Base-by-base conservation (phyloP, 768 basidiomycete species). In the Melanogaster broomeanus region DNA sequence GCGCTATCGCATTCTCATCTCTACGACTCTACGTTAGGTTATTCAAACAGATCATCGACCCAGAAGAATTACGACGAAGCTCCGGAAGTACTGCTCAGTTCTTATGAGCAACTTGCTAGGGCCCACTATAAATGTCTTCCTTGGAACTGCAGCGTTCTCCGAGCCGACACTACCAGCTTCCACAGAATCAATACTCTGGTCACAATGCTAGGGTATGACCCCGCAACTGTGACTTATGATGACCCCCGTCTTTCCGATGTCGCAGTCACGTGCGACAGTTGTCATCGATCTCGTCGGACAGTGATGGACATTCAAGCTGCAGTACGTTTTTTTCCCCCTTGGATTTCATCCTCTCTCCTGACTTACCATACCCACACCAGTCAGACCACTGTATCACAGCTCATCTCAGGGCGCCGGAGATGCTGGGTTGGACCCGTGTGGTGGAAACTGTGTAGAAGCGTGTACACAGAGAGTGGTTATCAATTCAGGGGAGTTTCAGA, bases 101-200 rank as follows among this genome's bases (percentile, higher is more conserved):
- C 16, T 15, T 30, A 35, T 12, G 46, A 51, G 21, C 18, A n/a
- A 16, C 5, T 38, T 42, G 1, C 51, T 7, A 19, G 8, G 37
- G 5, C 3, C 15, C 42, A 4, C 15, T 45, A 11, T 34, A 1
- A 0, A 2, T 11, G n/a, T 9, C 19, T 25, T 44, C 39, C 46
- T 25, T 37, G 53, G 25, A 19, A 42, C 46, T 31, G 19, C 11
- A 27, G 13, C 6, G 41, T 42, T 35, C 50, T 61, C 12, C 42
- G 19, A 24, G 39, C 57, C 30, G 59, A 61, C 42, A 21, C 46
- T 35, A 13, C 8, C 18, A n/a, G 30, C 10, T 51, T 40, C 6
- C 35, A 24, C 21, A 56, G 40, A 34, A 33, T 52, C 31, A 45
- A 60, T 9, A 56, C 51, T 39, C 37, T 60, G 24, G 27, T 60